phyloP scores from a whole-genome alignment of 306 rosid species.

The Vigna radiata region DNA sequence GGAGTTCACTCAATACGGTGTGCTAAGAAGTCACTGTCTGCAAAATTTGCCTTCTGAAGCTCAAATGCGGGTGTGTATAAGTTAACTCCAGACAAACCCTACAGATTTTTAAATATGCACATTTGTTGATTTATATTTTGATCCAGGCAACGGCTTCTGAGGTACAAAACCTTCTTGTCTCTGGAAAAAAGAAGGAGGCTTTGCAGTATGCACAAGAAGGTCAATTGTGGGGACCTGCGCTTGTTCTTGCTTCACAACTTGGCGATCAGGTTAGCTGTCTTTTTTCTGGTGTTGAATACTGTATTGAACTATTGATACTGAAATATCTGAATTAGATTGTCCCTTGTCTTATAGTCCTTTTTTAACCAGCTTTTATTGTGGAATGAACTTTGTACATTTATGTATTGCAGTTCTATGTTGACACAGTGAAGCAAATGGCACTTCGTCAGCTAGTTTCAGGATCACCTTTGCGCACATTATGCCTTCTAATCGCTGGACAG shows the following conservation, averaged over 20 bases:
- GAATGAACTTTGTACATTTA: conserved; percentile 39
- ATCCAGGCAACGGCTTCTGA: conserved; percentile 85
- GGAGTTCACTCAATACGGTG: conserved; percentile 63
- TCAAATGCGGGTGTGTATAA: conserved; percentile 68
- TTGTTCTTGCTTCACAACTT: conserved; percentile 93
- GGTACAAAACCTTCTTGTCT: conserved; percentile 91
- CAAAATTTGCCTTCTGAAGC: conserved; percentile 85
- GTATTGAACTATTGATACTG: conserved; percentile 31
- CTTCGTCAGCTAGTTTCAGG: conserved; percentile 80
- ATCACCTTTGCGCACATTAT: conserved; percentile 90
- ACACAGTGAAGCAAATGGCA: conserved; percentile 94
- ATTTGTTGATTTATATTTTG: conserved; percentile 43
- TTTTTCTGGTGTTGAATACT: conserved; percentile 7
- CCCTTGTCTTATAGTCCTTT: conserved; percentile 29
- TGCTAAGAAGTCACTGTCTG: conserved; percentile 66
- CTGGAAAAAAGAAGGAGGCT: conserved; percentile 93
- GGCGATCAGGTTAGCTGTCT: conserved; percentile 77
- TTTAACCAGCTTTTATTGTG: conserved; percentile 36
- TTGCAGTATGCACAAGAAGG: conserved; percentile 90
- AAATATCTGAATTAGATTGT: conserved; percentile 35
- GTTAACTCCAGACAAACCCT: not conserved
- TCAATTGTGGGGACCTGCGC: conserved; percentile 99
- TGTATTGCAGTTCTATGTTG: conserved; percentile 85
- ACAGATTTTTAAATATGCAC: conserved; percentile 2
- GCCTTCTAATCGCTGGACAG: conserved; percentile 93